Base-by-base conservation (phyloP, 805 yeast genomes). In the Nakazawaea holstii region DNA sequence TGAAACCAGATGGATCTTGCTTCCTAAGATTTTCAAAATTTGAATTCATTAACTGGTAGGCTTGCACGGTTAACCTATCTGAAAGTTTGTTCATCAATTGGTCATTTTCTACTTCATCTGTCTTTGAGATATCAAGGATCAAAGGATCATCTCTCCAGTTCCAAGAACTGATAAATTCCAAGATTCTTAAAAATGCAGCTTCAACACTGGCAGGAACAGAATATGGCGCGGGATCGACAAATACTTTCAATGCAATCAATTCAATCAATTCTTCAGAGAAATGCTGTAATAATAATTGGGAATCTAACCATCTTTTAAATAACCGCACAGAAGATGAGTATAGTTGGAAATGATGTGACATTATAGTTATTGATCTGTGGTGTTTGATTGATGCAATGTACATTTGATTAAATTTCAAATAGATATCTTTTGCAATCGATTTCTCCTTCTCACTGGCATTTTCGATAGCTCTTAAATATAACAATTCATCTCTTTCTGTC, bases 61-160 rank as follows among this genome's bases (percentile, higher is more conserved):
- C 74, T 50, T 76, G 76, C 27, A 83, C 68, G 2, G 84, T 76
- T 54, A 88, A 65, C 52, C 70, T 79, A 51, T 86, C 94, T 27
- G 80, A 73, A 30, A 82, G 63, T 44, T 73, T 74, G 45, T 72
- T 72, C 52, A 68, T 62, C 35, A 60, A 51, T 2, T 55, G 48
- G 32, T 62, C 67, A 24, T 65, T 71, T 7, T 69, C 67, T 46
- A 65, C 62, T 52, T 42, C 58, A 37, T 59, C 64, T 51, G 77
- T 77, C 49, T 73, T 81, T 11, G 84, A 80, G 54, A 88, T 67
- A 58, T 94, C 97, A 51, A 94, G 66, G 46, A 91, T 77, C 51
- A 94, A 67, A 1, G 96, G 85, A 41, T 84, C 89, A 52, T 87
- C 95, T 56, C 79, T 84, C 99, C 99, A 94, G 63, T 94, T 90